A percentile compares a stretch with the other conserved stretches of the same genome.
Conservation (phyloP, 176 grass and related monocot species). For the Zea luxurians region DNA sequence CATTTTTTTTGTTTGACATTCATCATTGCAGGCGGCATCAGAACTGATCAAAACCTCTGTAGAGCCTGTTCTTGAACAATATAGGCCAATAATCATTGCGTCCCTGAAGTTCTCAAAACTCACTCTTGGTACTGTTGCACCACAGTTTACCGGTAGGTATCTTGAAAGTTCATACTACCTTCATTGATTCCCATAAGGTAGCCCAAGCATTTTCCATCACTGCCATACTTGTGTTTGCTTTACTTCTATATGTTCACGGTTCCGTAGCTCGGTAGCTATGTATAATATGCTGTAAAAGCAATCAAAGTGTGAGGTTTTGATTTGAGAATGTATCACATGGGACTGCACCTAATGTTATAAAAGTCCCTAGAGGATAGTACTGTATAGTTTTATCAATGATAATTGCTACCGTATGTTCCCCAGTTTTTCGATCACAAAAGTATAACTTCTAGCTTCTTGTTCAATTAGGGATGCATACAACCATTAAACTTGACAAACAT, state of each 20-base stretch:
- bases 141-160: slow-evolving; percentile 86
- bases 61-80: slow-evolving; percentile 92
- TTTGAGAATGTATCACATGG: not conserved
- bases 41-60: slow-evolving; percentile 83
- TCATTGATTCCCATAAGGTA: slow-evolving; percentile 11
- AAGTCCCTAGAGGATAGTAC: not conserved
- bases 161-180: not conserved
- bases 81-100: slow-evolving; percentile 71
- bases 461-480: not conserved
- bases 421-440: not conserved
- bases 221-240: not conserved
- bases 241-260: not conserved
- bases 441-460: not conserved
- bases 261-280: not conserved
- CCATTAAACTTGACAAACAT: not conserved
- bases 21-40: slow-evolving; percentile 70
- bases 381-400: not conserved
- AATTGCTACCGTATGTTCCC: not conserved
- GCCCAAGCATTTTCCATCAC: not conserved
- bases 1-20: slow-evolving; percentile 41
- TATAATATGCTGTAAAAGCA: not conserved
- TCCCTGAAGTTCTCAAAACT: slow-evolving; percentile 94
- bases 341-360: not conserved
- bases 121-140: slow-evolving; percentile 92
- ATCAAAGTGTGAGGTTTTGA: not conserved